phyloP scores from a whole-genome alignment of 805 yeast species.

The Yarrowia bubula region DNA sequence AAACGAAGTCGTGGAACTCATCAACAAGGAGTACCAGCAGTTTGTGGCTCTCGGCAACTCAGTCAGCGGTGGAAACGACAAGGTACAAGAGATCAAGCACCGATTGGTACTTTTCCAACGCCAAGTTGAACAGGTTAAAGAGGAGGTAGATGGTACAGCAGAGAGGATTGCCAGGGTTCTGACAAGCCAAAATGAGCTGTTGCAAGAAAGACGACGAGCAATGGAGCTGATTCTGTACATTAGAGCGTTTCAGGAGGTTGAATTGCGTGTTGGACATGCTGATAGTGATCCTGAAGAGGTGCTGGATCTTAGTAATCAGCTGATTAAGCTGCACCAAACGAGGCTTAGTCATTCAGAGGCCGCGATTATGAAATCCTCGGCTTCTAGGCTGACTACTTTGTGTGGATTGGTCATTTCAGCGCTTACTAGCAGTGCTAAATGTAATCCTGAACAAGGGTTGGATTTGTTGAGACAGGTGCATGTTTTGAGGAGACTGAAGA shows the following conservation, averaged over 20 bases:
- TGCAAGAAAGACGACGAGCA: neutral
- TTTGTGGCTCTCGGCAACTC: conserved; percentile 25
- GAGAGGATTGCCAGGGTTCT: neutral
- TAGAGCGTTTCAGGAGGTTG: conserved; percentile 16
- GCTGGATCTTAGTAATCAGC: conserved; percentile 3
- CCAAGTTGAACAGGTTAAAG: conserved; percentile 21
- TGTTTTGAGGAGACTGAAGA: neutral
- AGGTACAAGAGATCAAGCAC: conserved; percentile 4
- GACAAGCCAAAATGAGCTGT: conserved; percentile 3
- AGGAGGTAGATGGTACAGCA: conserved; percentile 17
- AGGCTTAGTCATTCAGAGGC: neutral
- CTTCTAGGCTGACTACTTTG: neutral
- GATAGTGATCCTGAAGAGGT: conserved; percentile 1
- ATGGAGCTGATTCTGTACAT: conserved; percentile 12
- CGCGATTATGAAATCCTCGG: neutral
- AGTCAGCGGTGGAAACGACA: conserved; percentile 4
- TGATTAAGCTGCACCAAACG: conserved; percentile 1
- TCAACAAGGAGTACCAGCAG: conserved; percentile 25
- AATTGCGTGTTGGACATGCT: conserved; percentile 2
- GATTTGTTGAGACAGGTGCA: conserved; percentile 13
- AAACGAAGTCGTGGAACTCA: conserved; percentile 22
- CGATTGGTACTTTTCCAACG: conserved; percentile 18
- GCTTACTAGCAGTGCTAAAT: neutral
- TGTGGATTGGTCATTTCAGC: conserved; percentile 1
- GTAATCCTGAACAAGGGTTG: neutral